phyloP scores from a whole-genome alignment of 768 basidiomycete species.

The Leccinum longicurvipes region DNA sequence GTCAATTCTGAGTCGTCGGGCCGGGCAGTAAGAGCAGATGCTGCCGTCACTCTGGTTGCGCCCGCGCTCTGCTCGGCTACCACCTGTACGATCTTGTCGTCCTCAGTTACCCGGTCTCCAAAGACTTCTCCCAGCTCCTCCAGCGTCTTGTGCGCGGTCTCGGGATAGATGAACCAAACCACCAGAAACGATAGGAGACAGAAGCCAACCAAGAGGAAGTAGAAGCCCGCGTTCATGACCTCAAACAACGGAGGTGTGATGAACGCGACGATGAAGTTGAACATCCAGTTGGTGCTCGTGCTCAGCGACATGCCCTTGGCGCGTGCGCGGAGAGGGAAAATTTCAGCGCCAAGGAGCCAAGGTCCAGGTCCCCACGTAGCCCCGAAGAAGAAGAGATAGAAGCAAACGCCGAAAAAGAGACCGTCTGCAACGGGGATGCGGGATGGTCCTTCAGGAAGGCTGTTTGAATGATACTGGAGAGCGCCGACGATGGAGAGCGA shows the following conservation, averaged over 20 bases:
- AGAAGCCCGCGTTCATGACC: slow-evolving; percentile 43
- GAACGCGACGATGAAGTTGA: slow-evolving; percentile 43
- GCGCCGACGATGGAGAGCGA: slow-evolving; percentile 50
- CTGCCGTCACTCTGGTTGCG: slow-evolving; percentile 8
- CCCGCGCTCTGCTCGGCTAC: slow-evolving; percentile 13
- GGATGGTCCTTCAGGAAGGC: slow-evolving; percentile 33
- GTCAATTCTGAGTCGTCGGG: slow-evolving; percentile 27
- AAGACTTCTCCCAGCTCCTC: slow-evolving; percentile 51
- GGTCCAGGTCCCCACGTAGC: slow-evolving; percentile 56
- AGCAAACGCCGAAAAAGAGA: slow-evolving; percentile 43
- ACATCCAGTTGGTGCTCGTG: slow-evolving; percentile 33
- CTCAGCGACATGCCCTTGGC: slow-evolving; percentile 39
- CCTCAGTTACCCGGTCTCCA: slow-evolving; percentile 35
- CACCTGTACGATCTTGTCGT: slow-evolving; percentile 19
- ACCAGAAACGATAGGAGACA: slow-evolving; percentile 43
- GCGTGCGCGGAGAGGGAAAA: slow-evolving; percentile 42
- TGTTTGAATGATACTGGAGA: slow-evolving; percentile 45
- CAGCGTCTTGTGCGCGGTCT: slow-evolving; percentile 45
- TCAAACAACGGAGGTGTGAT: slow-evolving; percentile 60
- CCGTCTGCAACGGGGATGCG: slow-evolving; percentile 34
- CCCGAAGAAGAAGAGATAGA: slow-evolving; percentile 60
- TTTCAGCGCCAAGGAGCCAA: slow-evolving; percentile 51
- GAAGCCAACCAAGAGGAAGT: slow-evolving; percentile 49
- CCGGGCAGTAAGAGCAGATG: slow-evolving; percentile 12
- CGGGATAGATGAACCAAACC: slow-evolving; percentile 48